phyloP scores from a whole-genome alignment of 495 filamentous ascomycete genomes.

The Talaromyces trachyspermus region DNA sequence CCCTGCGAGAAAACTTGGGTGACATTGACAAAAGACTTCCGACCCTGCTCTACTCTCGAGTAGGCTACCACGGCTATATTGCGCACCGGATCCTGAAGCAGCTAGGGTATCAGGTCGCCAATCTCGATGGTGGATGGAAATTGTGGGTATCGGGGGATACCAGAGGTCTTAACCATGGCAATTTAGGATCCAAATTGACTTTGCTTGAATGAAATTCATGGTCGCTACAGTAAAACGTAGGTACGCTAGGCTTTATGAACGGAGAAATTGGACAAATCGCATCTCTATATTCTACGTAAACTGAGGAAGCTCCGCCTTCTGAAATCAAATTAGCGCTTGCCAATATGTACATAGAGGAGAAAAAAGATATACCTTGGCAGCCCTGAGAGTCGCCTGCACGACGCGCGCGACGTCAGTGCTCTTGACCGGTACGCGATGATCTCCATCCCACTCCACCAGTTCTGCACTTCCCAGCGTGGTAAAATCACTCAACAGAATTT shows the following conservation, averaged over 20 bases:
- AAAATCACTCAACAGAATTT: conserved; percentile 40
- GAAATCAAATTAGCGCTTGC: too few species aligned
- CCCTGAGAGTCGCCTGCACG: too few species aligned
- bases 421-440: conserved; percentile 52
- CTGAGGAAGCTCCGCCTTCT: too few species aligned
- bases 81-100: background rate
- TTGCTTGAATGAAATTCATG: too few species aligned
- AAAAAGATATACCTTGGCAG: too few species aligned
- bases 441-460: conserved; percentile 54
- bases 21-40: background rate
- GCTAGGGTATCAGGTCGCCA: background rate
- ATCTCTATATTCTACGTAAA: too few species aligned
- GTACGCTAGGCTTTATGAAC: too few species aligned
- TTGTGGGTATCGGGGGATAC: background rate
- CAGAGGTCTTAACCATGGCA: too few species aligned
- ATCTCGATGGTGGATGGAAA: background rate
- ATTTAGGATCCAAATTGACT: too few species aligned
- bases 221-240: too few species aligned
- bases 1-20: background rate
- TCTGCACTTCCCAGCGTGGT: conserved; percentile 32
- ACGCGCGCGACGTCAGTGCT: conserved; percentile 44
- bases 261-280: too few species aligned
- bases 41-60: background rate
- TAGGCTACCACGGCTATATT: background rate
- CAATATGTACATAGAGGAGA: too few species aligned